phyloP scores from a whole-genome alignment of 1,284 basidiomycete species.

The Pholiota adiposa region DNA sequence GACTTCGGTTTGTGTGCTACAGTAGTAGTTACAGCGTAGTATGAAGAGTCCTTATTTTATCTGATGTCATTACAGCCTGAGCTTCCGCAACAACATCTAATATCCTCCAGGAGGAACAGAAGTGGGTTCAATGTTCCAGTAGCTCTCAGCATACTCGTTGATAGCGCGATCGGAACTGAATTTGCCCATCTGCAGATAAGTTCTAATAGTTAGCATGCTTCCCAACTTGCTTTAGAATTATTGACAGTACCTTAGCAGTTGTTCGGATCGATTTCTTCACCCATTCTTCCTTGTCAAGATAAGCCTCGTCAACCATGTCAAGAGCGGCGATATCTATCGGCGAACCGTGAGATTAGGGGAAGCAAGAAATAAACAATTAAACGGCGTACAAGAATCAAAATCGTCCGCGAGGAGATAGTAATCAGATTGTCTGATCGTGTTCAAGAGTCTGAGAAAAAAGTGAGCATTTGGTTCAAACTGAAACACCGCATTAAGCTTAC shows the following conservation, averaged over 20 bases:
- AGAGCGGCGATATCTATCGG: conserved; percentile 76
- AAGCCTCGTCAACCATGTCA: conserved; percentile 85
- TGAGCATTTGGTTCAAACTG: neutral
- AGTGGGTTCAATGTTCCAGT: conserved; percentile 69
- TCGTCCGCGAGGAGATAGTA: conserved; percentile 88
- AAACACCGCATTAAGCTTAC: conserved; percentile 42
- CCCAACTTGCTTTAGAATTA: neutral
- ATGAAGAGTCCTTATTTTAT: no score
- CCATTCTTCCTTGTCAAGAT: conserved; percentile 83
- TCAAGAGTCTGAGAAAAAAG: conserved; percentile 34
- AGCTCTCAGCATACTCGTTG: conserved; percentile 85
- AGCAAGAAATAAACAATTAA: conserved; percentile 34
- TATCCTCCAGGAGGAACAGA: conserved; percentile 19
- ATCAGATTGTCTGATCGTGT: conserved; percentile 79
- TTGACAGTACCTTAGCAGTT: conserved; percentile 63
- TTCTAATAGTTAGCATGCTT: neutral
- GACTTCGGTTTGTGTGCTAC: no score
- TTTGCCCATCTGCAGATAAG: conserved; percentile 83
- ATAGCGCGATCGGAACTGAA: conserved; percentile 93
- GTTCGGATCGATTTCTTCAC: conserved; percentile 89
- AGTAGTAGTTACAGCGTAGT: no score
- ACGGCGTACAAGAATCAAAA: conserved; percentile 81
- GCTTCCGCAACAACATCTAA: neutral
- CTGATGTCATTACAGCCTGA: neutral
- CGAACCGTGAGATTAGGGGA: conserved; percentile 39